Percentiles rank a stretch among this genome's conserved stretches.
Evolutionary conservation across 139 green algal genomes (phyloP).

Genomic region (Limnomonas spitsbergensis): DNA sequence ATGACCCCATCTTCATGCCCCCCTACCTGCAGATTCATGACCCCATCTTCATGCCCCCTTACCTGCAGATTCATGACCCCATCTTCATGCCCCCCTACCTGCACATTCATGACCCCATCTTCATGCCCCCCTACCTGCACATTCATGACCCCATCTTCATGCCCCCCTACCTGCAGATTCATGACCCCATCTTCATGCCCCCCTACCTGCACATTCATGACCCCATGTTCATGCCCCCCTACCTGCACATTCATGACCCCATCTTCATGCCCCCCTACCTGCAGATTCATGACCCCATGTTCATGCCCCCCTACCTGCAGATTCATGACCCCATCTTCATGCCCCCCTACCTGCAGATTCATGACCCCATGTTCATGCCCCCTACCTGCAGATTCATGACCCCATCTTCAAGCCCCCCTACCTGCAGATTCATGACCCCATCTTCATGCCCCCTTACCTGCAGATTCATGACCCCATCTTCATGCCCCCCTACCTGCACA

Average conservation of each 20-base stretch:
- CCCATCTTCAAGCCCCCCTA: neutral
- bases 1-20: too few species aligned
- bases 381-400: neutral
- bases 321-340: neutral
- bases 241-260: neutral
- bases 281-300: conserved; percentile 15
- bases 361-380: too few species aligned
- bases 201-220: conserved; percentile 10
- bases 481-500: neutral
- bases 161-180: too few species aligned
- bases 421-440: conserved; percentile 18
- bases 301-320: too few species aligned
- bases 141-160: conserved; percentile 20
- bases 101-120: neutral
- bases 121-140: conserved; percentile 1
- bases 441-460: too few species aligned
- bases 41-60: neutral
- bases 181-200: neutral
- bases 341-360: neutral
- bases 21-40: neutral
- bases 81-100: too few species aligned
- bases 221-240: too few species aligned
- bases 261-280: conserved; percentile 4
- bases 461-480: neutral
- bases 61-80: conserved; percentile 18